These are phyloP conservation scores for Pyrus communis DNA, from an alignment of 306 rosid genomes.

Conservation along the genomic window DNA sequence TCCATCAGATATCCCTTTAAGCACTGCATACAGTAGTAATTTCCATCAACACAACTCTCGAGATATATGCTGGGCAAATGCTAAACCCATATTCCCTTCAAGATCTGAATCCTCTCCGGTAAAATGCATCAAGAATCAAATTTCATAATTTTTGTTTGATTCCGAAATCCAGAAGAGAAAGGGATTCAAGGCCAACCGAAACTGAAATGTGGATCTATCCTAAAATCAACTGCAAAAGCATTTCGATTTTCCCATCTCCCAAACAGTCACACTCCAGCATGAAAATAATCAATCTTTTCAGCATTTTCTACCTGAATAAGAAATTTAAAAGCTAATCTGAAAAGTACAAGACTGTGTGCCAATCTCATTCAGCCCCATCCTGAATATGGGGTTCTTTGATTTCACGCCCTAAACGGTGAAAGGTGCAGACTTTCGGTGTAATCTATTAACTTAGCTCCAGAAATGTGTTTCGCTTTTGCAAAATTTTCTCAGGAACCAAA, in stretches of 20 bases:
- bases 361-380: not conserved
- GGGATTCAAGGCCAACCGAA: not conserved
- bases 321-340: not conserved
- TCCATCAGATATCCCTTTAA: conserved; percentile 84
- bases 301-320: not conserved
- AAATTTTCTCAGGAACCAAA: not conserved
- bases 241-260: not conserved
- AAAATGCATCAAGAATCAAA: not conserved
- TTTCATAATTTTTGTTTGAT: not conserved
- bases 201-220: not conserved
- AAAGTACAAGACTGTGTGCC: not conserved
- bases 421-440: not conserved
- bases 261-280: not conserved
- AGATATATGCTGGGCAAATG: not conserved
- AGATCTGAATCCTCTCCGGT: not conserved
- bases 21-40: conserved; percentile 52
- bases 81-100: not conserved
- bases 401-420: not conserved
- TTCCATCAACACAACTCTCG: not conserved
- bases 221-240: not conserved
- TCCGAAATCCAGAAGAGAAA: not conserved
- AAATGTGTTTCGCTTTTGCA: not conserved
- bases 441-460: not conserved
- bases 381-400: not conserved
- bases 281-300: not conserved